phyloP scores from a whole-genome alignment of 169 alveolate genomes.

The Cryptosporidium muris region DNA sequence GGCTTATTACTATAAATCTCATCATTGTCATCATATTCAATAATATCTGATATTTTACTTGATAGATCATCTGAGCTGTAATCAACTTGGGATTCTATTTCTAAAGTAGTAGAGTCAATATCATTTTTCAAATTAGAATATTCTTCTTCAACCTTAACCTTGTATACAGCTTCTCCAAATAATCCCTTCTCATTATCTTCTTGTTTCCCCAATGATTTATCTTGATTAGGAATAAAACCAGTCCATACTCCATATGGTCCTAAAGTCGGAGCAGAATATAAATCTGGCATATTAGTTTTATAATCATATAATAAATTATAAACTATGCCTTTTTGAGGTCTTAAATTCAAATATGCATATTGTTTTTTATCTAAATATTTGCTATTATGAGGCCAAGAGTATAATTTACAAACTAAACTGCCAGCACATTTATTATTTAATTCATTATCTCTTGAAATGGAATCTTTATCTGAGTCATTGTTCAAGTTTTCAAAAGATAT shows the following conservation, averaged over 20 bases:
- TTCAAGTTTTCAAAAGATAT: not conserved
- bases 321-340: constrained; percentile 69
- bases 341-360: constrained; percentile 55
- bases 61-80: not conserved
- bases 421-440: constrained; percentile 12
- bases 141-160: not conserved
- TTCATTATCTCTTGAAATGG: not conserved
- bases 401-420: constrained; percentile 25
- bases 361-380: constrained; percentile 24
- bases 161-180: constrained; percentile 32
- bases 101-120: not conserved
- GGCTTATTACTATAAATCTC: constrained; percentile 37
- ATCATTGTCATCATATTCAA: constrained; percentile 12
- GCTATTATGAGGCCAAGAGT: constrained; percentile 57
- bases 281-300: constrained; percentile 63
- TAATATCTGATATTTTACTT: not conserved
- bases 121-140: not conserved
- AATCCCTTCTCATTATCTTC: not conserved
- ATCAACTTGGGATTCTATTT: not conserved
- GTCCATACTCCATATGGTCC: constrained; percentile 70
- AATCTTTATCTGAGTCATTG: not conserved
- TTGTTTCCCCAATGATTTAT: not conserved
- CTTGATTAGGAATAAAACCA: constrained; percentile 38
- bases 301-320: constrained; percentile 54
- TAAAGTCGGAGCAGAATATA: constrained; percentile 63